A percentile compares a stretch with the other conserved stretches of the same genome.
Conservation (phyloP, 192 early-diverging fungal genomes). For the Kickxella alabastrina region DNA sequence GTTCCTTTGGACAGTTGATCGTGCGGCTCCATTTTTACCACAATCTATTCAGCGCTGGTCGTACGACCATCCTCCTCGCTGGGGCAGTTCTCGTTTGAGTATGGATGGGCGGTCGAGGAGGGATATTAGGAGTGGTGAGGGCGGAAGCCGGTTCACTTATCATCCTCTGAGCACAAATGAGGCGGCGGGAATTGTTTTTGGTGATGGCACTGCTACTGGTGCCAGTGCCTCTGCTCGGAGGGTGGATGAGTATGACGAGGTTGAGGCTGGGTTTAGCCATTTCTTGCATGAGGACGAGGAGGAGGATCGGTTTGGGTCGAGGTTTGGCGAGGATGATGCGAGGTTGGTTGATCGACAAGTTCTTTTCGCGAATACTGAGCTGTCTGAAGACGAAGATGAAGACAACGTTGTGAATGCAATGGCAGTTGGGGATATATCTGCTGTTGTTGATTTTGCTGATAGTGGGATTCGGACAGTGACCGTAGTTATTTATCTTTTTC, state of each 20-base stretch:
- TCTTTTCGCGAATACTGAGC: slow-evolving; percentile 42
- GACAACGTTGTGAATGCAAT: no score
- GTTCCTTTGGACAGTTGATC: slow-evolving; percentile 36
- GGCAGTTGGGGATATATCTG: no score
- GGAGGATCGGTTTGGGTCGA: neutral
- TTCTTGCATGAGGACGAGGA: slow-evolving; percentile 50
- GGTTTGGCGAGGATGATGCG: slow-evolving; percentile 25
- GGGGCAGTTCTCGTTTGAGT: slow-evolving; percentile 31
- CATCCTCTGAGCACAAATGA: slow-evolving; percentile 29
- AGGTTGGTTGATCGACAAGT: slow-evolving; percentile 37
- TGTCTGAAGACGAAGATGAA: slow-evolving; percentile 39
- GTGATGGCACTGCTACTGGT: slow-evolving; percentile 5
- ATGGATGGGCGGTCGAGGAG: slow-evolving; percentile 31
- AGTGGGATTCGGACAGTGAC: no score
- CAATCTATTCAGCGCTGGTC: slow-evolving; percentile 41
- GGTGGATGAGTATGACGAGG: slow-evolving; percentile 41
- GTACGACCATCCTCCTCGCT: slow-evolving; percentile 47
- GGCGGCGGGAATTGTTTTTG: slow-evolving; percentile 18
- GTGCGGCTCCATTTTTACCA: slow-evolving; percentile 42
- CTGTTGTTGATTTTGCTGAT: no score
- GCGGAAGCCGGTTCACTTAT: slow-evolving; percentile 26
- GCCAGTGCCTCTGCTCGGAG: neutral
- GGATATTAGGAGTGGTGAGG: slow-evolving; percentile 13
- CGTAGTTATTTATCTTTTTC: no score
- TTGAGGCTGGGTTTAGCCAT: slow-evolving; percentile 49